Conservation (phyloP, 768 basidiomycete species). For the Gloeophyllum trabeum region DNA sequence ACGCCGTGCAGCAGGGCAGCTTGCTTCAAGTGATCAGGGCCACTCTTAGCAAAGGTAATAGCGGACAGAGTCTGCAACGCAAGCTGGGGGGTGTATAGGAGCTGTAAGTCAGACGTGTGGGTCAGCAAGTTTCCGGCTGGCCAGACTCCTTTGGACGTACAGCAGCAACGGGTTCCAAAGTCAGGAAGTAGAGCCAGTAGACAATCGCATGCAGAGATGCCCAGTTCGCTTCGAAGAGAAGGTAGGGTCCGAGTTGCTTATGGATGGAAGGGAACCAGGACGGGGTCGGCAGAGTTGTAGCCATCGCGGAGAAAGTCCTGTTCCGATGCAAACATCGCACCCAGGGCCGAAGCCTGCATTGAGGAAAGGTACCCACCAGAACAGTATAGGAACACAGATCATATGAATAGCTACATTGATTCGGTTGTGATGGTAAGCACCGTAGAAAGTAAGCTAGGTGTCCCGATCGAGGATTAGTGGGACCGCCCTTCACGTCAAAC, state of each 20-base stretch:
- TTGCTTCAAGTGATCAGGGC: slow-evolving; percentile 36
- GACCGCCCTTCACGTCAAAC: slow-evolving; percentile 3
- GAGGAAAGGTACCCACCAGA: slow-evolving; percentile 44
- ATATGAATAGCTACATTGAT: slow-evolving; percentile 82
- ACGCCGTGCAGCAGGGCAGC: slow-evolving; percentile 47
- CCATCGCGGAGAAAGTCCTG: slow-evolving; percentile 56
- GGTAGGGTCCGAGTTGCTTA: slow-evolving; percentile 44
- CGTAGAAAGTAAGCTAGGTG: slow-evolving; percentile 82
- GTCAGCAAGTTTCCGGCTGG: too few relatives aligned
- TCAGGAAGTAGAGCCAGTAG: slow-evolving; percentile 67
- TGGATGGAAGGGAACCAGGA: slow-evolving; percentile 37
- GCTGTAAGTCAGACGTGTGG: slow-evolving; percentile 26
- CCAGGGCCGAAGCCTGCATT: slow-evolving; percentile 2
- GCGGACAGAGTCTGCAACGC: slow-evolving; percentile 55
- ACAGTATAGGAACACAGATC: slow-evolving; percentile 70
- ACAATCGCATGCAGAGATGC: slow-evolving; percentile 44
- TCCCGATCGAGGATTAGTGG: background rate
- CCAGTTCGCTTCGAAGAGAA: slow-evolving; percentile 62
- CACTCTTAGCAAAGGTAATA: slow-evolving; percentile 46
- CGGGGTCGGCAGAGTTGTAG: slow-evolving; percentile 18
- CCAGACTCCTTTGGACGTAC: too few relatives aligned
- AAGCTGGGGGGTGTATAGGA: slow-evolving; percentile 73
- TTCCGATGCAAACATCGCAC: background rate
- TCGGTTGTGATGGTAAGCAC: slow-evolving; percentile 80
- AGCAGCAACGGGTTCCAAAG: slow-evolving; percentile 76